Percentiles rank a stretch among this genome's conserved stretches.
Conservation (phyloP, 2,329 filamentous ascomycete species). For the Fusarium caatingaense region DNA sequence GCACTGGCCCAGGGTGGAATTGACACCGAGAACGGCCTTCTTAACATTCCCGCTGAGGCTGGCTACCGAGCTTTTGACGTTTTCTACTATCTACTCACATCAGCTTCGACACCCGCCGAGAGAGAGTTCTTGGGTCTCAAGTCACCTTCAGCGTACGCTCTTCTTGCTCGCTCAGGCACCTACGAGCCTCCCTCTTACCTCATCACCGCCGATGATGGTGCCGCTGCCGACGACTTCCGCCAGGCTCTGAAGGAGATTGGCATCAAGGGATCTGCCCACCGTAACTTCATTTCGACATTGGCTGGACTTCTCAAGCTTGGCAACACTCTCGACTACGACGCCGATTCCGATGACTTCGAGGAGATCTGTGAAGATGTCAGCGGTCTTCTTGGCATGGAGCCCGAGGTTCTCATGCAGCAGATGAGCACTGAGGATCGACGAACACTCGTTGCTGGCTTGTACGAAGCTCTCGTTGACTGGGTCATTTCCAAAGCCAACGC, state of each 20-base stretch:
- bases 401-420: conserved; percentile 81
- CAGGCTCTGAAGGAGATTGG: conserved; percentile 89
- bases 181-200: conserved; percentile 89
- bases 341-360: conserved; percentile 87
- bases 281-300: conserved; percentile 86
- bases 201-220: conserved; percentile 90
- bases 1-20: conserved; percentile 89
- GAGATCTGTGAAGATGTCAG: conserved; percentile 91
- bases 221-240: conserved; percentile 92
- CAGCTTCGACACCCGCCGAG: conserved; percentile 89
- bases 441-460: conserved; percentile 85
- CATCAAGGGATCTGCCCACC: conserved; percentile 86
- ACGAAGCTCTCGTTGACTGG: conserved; percentile 96
- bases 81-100: conserved; percentile 95
- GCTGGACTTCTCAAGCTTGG: conserved; percentile 91
- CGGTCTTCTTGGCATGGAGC: conserved; percentile 85
- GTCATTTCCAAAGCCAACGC: conserved; percentile 90
- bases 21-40: conserved; percentile 81
- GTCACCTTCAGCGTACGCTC: conserved; percentile 77
- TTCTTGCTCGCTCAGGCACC: conserved; percentile 85
- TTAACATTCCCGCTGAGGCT: conserved; percentile 80
- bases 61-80: conserved; percentile 96
- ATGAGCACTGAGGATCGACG: conserved; percentile 87
- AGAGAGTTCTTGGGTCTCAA: conserved; percentile 88
- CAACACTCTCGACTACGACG: conserved; percentile 84